Percentiles rank a stretch among this genome's conserved stretches.
phyloP scores from a whole-genome alignment of 2,329 filamentous ascomycete genomes.

The Mariannaea sp. region DNA sequence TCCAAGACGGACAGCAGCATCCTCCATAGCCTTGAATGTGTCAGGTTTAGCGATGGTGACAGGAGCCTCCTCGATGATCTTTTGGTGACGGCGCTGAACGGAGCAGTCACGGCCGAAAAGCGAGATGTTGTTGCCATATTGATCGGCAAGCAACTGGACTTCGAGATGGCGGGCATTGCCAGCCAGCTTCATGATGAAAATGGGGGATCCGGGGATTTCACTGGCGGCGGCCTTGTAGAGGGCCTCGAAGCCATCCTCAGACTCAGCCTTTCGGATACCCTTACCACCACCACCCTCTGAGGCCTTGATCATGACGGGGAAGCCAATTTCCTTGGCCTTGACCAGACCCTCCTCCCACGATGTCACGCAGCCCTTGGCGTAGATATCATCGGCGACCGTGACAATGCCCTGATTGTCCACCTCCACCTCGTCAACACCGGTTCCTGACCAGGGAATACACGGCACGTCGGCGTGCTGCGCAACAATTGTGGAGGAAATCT shows the following conservation, averaged over 20 bases:
- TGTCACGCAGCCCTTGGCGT: slow-evolving; percentile 87
- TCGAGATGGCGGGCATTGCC: slow-evolving; percentile 96
- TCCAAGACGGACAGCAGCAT: slow-evolving; percentile 91
- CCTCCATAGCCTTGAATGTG: slow-evolving; percentile 96
- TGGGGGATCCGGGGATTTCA: slow-evolving; percentile 97
- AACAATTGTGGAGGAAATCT: slow-evolving; percentile 99
- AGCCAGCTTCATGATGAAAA: slow-evolving; percentile 99
- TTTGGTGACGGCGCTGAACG: slow-evolving; percentile 96
- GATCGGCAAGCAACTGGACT: slow-evolving; percentile 94
- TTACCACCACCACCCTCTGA: slow-evolving; percentile 99
- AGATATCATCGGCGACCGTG: slow-evolving; percentile 84
- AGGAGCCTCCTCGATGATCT: slow-evolving; percentile 98
- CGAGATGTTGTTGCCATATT: slow-evolving; percentile 99
- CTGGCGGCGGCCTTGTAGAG: slow-evolving; percentile 95
- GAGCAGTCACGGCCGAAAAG: slow-evolving; percentile 98
- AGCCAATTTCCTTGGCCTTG: slow-evolving; percentile 88
- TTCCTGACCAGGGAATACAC: slow-evolving; percentile 99
- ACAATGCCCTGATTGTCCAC: slow-evolving; percentile 86
- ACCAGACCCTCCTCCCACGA: slow-evolving; percentile 88
- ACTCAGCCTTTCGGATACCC: slow-evolving; percentile 93
- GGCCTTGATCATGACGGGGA: slow-evolving; percentile 99
- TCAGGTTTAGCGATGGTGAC: slow-evolving; percentile 90
- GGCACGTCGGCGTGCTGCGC: slow-evolving; percentile 95
- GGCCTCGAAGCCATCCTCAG: slow-evolving; percentile 80
- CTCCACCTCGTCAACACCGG: slow-evolving; percentile 80